Conservation (phyloP, 805 yeast species). For the Candida krabiensis region DNA sequence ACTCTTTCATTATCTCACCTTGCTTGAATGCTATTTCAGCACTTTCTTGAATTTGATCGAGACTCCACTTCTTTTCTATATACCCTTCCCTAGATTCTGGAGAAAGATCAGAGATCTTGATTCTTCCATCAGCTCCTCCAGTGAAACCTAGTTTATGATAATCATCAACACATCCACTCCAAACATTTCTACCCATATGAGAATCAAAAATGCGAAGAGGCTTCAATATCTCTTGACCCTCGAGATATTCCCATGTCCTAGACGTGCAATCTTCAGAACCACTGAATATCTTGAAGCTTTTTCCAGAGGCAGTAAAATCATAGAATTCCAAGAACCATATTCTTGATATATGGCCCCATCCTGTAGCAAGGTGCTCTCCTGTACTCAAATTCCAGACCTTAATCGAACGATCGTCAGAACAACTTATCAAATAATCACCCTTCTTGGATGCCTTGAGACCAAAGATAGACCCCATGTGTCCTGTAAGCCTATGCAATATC, state of each 20-base stretch:
- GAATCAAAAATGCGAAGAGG: slow-evolving; percentile 56
- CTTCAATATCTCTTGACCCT: slow-evolving; percentile 32
- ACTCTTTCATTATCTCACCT: slow-evolving; percentile 63
- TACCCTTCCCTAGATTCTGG: slow-evolving; percentile 33
- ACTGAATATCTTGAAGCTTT: slow-evolving; percentile 47
- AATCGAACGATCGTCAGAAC: slow-evolving; percentile 93
- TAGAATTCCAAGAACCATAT: slow-evolving; percentile 80
- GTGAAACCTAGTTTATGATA: slow-evolving; percentile 58
- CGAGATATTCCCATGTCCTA: slow-evolving; percentile 65
- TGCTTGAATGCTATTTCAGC: slow-evolving; percentile 32
- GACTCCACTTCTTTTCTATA: slow-evolving; percentile 26
- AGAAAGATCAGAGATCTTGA: slow-evolving; percentile 59
- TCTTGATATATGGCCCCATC: slow-evolving; percentile 97
- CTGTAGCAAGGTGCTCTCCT: slow-evolving; percentile 66
- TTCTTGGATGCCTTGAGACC: slow-evolving; percentile 63
- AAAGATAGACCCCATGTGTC: slow-evolving; percentile 92
- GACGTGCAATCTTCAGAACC: slow-evolving; percentile 87
- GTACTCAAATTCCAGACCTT: slow-evolving; percentile 64
- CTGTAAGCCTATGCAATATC: slow-evolving; percentile 55
- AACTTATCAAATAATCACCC: slow-evolving; percentile 63
- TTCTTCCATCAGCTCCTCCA: slow-evolving; percentile 92
- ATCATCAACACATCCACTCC: slow-evolving; percentile 69
- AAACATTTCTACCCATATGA: slow-evolving; percentile 83
- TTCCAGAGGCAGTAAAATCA: slow-evolving; percentile 27
- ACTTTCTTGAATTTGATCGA: slow-evolving; percentile 34